Conservation (phyloP, 805 yeast species). For the Huiozyma naganishii region DNA sequence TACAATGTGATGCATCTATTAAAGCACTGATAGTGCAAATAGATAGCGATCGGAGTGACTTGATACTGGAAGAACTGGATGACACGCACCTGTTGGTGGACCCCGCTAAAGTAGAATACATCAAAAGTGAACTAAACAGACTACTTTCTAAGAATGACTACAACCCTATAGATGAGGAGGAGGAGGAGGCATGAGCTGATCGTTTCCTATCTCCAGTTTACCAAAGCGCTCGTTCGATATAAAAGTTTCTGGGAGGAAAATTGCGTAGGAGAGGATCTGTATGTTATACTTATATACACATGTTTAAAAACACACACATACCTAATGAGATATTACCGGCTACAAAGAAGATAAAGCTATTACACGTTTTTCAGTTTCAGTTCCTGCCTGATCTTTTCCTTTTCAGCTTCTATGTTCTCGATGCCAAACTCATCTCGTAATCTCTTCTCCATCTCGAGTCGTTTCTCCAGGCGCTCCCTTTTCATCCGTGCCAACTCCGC, state of each 20-base stretch:
- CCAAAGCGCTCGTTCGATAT: background rate
- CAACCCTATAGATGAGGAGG: slow-evolving; percentile 72
- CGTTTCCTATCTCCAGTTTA: background rate
- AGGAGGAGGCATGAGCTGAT: slow-evolving; percentile 13
- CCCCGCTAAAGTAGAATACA: slow-evolving; percentile 59
- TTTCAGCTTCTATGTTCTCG: slow-evolving; percentile 20
- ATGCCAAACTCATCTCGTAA: slow-evolving; percentile 59
- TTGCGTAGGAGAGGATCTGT: background rate
- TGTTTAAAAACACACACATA: too few species aligned
- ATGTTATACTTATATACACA: too few species aligned
- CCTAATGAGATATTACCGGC: too few species aligned
- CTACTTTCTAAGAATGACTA: slow-evolving; percentile 75
- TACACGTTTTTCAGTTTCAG: too few species aligned
- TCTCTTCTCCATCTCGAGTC: slow-evolving; percentile 60
- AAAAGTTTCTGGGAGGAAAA: background rate
- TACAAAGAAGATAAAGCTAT: too few species aligned
- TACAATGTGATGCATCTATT: slow-evolving; percentile 84
- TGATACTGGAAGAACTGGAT: slow-evolving; percentile 70
- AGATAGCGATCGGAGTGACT: slow-evolving; percentile 66
- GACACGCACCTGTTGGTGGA: slow-evolving; percentile 83
- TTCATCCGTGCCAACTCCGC: slow-evolving; percentile 85
- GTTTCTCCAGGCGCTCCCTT: slow-evolving; percentile 61
- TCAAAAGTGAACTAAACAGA: slow-evolving; percentile 67
- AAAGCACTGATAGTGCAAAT: slow-evolving; percentile 75
- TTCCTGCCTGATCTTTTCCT: slow-evolving; percentile 24